Evolutionary conservation across 371 early-diverging fungal species (phyloP).

Genomic region (Chytridium lagenaria): DNA sequence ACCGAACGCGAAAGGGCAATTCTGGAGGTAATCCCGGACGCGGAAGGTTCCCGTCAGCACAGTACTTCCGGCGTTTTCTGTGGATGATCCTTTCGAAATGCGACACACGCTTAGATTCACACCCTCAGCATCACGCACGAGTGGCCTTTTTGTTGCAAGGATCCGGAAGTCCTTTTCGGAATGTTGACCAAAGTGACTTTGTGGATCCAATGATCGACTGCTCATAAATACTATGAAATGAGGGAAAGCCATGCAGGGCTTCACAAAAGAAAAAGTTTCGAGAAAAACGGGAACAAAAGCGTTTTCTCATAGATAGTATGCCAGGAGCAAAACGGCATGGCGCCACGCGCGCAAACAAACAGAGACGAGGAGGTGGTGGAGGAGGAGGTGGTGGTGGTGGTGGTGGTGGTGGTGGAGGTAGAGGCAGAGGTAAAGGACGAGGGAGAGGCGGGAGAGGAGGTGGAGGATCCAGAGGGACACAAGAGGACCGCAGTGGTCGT

Average conservation of each 20-base stretch:
- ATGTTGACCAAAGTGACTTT: not conserved
- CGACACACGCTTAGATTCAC: slow-evolving; percentile 55
- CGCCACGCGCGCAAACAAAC: slow-evolving; percentile 24
- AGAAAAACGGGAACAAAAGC: too few species aligned
- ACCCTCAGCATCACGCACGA: slow-evolving; percentile 63
- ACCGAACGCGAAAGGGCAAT: slow-evolving; percentile 50
- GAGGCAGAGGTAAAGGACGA: too few species aligned
- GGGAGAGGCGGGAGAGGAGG: slow-evolving; percentile 19
- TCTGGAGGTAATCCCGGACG: slow-evolving; percentile 58
- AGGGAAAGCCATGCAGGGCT: too few species aligned
- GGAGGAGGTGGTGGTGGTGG: slow-evolving; percentile 6
- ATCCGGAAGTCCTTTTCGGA: not conserved
- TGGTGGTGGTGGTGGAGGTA: slow-evolving; percentile 18
- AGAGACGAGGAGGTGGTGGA: slow-evolving; percentile 21
- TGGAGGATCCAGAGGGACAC: not conserved
- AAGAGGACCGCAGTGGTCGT: not conserved
- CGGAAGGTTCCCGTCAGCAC: slow-evolving; percentile 40
- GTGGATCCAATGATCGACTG: not conserved
- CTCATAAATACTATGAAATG: too few species aligned
- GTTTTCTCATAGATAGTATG: too few species aligned
- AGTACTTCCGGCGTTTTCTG: slow-evolving; percentile 17
- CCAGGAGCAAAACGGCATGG: slow-evolving; percentile 6
- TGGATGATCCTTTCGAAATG: slow-evolving; percentile 9
- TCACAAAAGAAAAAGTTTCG: too few species aligned
- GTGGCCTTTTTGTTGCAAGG: slow-evolving; percentile 73